Base-by-base conservation (phyloP, 164 flowering plant genomes). In the Kingdonia uniflora region DNA sequence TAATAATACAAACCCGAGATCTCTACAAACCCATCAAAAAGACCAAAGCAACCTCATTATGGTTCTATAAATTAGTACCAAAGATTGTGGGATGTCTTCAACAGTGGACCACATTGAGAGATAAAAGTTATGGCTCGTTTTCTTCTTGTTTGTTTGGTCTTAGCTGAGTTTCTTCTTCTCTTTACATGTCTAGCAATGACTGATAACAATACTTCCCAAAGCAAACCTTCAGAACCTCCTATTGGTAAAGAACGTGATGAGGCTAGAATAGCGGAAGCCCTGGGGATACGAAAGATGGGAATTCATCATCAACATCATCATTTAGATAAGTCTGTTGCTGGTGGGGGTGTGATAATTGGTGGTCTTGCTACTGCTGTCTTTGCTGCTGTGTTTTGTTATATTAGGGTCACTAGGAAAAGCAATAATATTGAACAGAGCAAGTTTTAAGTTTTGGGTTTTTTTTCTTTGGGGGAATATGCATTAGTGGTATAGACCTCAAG, bases 321-420 rank as follows among this genome's bases (percentile, higher is more conserved):
- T 24, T 25, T 26, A 0, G 58, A 56, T 17, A 49, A 48, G 24
- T 63, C 72, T 0, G 48, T 52, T 0, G 68, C 65, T 16, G 72
- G 72, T 10, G 63, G 68, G 20, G 65, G 65, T 14, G 72, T 68
- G 7, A 68, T 68, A 37, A 47, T 68, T 25, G 72, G 72, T 2
- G 72, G 72, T 2, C 62, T 68, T 43, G 68, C 58, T 2, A 68
- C 68, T 0, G 62, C 68, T 10, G 35, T 57, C 13, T 41, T 64
- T 38, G 62, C 57, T 25, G 58, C 65, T 0, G 68, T 68, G 14
- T 53, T 64, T 53, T 52, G 62, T 49, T 68, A 68, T 23, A 64
- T 68, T 53, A 50, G 68, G 6, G 65, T 68, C 49, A 68, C 72
- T 0, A 64, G 72, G 42, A 60, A 51, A 53, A 43, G 21, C 3